Evolutionary conservation across 1,284 basidiomycete genomes (phyloP), one percentile per base, ranked within the genome.

Genomic region (Acaromyces ingoldii): DNA sequence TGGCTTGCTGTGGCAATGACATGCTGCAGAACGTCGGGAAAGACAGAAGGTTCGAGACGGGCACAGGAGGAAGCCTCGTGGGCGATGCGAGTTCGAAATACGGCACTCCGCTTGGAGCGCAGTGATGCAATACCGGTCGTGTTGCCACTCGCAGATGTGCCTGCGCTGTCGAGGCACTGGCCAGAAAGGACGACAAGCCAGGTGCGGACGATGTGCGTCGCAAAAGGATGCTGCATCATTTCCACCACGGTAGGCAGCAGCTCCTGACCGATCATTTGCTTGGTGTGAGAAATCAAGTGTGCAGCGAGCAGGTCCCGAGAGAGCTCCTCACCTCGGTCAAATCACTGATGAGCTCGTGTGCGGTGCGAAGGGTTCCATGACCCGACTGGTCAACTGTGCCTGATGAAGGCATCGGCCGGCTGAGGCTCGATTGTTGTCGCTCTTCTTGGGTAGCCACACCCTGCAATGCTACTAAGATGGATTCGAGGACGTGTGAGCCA

Each of bases 401-500:
- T n/a, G n/a, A n/a, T n/a, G n/a, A n/a, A n/a, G n/a, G n/a, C n/a
- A n/a, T n/a, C n/a, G n/a, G n/a, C n/a, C n/a, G n/a, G n/a, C n/a
- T n/a, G n/a, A n/a, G n/a, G n/a, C n/a, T n/a, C n/a, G n/a, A n/a
- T n/a, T n/a, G n/a, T n/a, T n/a, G n/a, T 53, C 15, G 29, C 6
- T 45, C 24, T 5, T 33, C 22, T 15, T 13, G 53, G 31, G 60
- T 46, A 3, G 61, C 57, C 21, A 66, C 46, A 22, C 51, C 50
- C 37, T 70, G 67, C 13, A 71, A 59, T 4, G 60, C 52, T 9
- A 44, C 36, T 15, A 71, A 61, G 30, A 56, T 53, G 3, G 65
- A 49, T 28, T 72, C 63, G 3, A 65, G 51, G 19, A 74, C 70
- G 57, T 75, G 72, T 2, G 68, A 71, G 24, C 66, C 72, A 37